Evolutionary conservation across 306 rosid genomes (phyloP).

Genomic region (Aeschynomene evenia): DNA sequence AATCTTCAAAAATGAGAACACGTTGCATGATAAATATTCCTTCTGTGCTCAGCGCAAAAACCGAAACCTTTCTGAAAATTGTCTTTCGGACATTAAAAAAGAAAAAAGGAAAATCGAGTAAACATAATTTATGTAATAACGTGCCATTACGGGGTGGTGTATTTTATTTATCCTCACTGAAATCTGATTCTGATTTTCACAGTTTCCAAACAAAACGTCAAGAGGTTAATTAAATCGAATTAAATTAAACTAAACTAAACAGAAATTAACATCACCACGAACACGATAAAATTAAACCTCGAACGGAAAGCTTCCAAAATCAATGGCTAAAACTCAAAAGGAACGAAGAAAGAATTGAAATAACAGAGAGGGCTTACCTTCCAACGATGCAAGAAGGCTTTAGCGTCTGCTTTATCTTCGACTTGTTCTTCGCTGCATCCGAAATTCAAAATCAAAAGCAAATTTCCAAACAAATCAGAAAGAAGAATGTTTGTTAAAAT

Average conservation of each 20-base stretch:
- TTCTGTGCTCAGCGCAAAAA: background rate
- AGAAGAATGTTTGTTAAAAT: background rate
- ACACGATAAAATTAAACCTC: background rate
- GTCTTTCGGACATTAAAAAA: background rate
- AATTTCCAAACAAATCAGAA: constrained; percentile 8
- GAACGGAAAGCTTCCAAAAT: background rate
- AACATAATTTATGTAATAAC: background rate
- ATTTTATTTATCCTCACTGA: background rate
- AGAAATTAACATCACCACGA: background rate
- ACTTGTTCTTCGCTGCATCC: constrained; percentile 51
- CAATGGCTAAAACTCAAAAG: background rate
- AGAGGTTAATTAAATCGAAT: background rate
- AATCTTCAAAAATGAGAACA: background rate
- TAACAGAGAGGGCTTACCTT: constrained; percentile 35
- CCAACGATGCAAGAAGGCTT: constrained; percentile 42
- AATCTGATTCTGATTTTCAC: background rate
- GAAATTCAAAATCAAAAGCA: constrained; percentile 25
- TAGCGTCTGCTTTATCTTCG: constrained; percentile 33
- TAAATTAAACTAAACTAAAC: background rate
- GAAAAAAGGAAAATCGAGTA: background rate
- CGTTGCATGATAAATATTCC: background rate
- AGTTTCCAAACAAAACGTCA: constrained; percentile 9
- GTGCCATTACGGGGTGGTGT: background rate
- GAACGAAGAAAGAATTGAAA: background rate
- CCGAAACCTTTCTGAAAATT: background rate